Evolutionary conservation across 2,329 filamentous ascomycete species (phyloP).

Genomic region (Biscogniauxia sp.): DNA sequence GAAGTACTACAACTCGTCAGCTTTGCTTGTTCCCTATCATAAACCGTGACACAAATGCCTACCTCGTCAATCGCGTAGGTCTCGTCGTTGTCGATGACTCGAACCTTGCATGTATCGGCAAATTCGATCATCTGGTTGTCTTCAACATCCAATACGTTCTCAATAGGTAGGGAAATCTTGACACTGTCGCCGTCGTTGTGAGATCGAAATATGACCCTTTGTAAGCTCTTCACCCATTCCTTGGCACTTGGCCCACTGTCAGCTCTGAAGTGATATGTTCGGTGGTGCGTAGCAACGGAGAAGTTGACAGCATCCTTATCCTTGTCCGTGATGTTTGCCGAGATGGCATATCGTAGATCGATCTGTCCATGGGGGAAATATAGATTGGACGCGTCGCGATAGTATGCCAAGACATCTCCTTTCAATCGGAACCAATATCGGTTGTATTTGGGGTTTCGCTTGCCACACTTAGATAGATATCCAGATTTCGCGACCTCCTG

Average conservation of each 20-base stretch:
- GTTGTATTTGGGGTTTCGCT: slow-evolving; percentile 81
- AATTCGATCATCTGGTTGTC: slow-evolving; percentile 88
- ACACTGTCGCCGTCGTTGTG: slow-evolving; percentile 97
- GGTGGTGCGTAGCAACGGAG: slow-evolving; percentile 75
- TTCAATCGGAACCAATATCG: slow-evolving; percentile 93
- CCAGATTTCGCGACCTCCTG: slow-evolving; percentile 80
- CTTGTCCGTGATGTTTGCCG: slow-evolving; percentile 73
- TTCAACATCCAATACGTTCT: slow-evolving; percentile 89
- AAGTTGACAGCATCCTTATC: slow-evolving; percentile 78
- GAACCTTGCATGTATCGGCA: slow-evolving; percentile 89
- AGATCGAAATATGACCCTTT: slow-evolving; percentile 91
- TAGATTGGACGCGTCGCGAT: slow-evolving; percentile 74
- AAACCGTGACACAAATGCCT: slow-evolving; percentile 20
- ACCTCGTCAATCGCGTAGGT: slow-evolving; percentile 95
- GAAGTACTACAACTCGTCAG: slow-evolving; percentile 68
- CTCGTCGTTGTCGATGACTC: slow-evolving; percentile 90
- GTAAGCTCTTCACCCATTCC: slow-evolving; percentile 93
- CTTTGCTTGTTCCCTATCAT: slow-evolving; percentile 1
- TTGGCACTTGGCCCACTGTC: slow-evolving; percentile 86
- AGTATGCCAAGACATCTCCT: slow-evolving; percentile 89
- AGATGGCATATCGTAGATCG: slow-evolving; percentile 87
- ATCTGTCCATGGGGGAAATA: slow-evolving; percentile 93
- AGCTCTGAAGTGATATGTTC: slow-evolving; percentile 83
- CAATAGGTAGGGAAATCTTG: slow-evolving; percentile 87
- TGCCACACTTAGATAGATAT: slow-evolving; percentile 83